phyloP scores from a whole-genome alignment of 2,329 filamentous ascomycete genomes.

The Epichloe typhina region DNA sequence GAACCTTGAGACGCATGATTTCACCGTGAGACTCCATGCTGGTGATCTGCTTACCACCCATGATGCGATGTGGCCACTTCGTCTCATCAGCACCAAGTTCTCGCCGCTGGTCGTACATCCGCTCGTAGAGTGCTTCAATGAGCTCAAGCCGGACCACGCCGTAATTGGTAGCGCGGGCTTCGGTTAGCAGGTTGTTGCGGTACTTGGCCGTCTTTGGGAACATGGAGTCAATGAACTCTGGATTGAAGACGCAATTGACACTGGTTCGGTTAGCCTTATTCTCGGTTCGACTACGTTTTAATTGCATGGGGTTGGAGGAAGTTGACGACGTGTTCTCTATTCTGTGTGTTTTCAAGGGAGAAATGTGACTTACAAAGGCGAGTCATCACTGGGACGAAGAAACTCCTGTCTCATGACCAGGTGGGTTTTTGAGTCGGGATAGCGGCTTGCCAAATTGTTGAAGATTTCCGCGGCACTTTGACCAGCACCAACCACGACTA shows the following conservation, averaged over 20 bases:
- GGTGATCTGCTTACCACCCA: slow-evolving; percentile 53
- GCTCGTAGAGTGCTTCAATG: slow-evolving; percentile 78
- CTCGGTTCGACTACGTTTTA: not conserved
- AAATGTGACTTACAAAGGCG: slow-evolving; percentile 61
- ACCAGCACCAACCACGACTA: slow-evolving; percentile 78
- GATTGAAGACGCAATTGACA: slow-evolving; percentile 95
- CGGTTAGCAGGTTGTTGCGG: slow-evolving; percentile 46
- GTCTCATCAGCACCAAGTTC: slow-evolving; percentile 52
- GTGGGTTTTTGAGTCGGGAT: slow-evolving; percentile 66
- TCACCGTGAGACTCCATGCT: slow-evolving; percentile 40
- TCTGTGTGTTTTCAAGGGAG: not conserved
- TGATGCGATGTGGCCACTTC: slow-evolving; percentile 71
- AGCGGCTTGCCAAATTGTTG: slow-evolving; percentile 69
- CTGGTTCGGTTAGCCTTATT: slow-evolving; percentile 25
- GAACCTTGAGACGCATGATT: slow-evolving; percentile 47
- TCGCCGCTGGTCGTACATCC: slow-evolving; percentile 75
- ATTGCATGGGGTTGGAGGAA: not conserved
- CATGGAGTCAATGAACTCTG: slow-evolving; percentile 64
- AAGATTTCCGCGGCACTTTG: slow-evolving; percentile 95
- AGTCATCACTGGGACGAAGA: slow-evolving; percentile 84
- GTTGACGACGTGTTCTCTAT: not conserved
- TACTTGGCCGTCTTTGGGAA: slow-evolving; percentile 52
- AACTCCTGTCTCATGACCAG: slow-evolving; percentile 75
- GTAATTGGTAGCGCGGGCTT: slow-evolving; percentile 82
- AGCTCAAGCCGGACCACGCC: slow-evolving; percentile 84